These are phyloP conservation scores for Diaporthe longicolla DNA, from an alignment of 2,329 filamentous ascomycete genomes.

Conservation along the genomic window DNA sequence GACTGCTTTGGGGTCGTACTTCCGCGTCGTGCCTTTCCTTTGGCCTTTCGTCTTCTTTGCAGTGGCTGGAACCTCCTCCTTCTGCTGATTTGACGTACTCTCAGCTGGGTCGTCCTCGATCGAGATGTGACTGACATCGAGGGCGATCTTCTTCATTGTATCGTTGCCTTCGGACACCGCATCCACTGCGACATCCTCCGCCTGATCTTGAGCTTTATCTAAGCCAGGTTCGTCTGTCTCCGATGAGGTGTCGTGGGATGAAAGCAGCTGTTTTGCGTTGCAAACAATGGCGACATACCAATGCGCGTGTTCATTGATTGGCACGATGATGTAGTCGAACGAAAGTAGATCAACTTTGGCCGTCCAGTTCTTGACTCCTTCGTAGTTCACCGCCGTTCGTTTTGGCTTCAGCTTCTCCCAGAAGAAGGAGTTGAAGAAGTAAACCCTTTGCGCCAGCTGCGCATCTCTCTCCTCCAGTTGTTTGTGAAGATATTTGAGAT, in stretches of 20 bases:
- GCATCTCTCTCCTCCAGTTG: conserved; percentile 68
- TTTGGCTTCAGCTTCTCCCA: conserved; percentile 80
- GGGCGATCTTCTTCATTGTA: conserved; percentile 21
- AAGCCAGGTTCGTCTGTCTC: neutral
- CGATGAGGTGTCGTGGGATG: conserved; percentile 27
- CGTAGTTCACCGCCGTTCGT: conserved; percentile 81
- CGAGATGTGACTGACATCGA: conserved; percentile 30
- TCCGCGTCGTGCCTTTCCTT: conserved; percentile 53
- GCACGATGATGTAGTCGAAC: conserved; percentile 91
- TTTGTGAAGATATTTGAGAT: conserved; percentile 80
- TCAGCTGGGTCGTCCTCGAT: conserved; percentile 35
- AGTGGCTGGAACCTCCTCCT: neutral
- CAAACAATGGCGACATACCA: conserved; percentile 98
- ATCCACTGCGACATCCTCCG: neutral
- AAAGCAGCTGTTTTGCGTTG: conserved; percentile 79
- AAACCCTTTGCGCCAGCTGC: conserved; percentile 74
- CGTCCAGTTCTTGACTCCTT: conserved; percentile 90
- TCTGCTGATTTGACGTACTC: neutral
- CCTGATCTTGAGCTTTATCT: neutral
- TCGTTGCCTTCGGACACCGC: conserved; percentile 34
- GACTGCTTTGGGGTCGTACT: conserved; percentile 67
- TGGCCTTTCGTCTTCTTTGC: conserved; percentile 44
- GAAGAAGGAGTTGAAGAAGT: conserved; percentile 95
- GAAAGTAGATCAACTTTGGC: conserved; percentile 85
- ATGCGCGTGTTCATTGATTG: conserved; percentile 88